Conservation (phyloP, 129 eudicot species). For the Pulicaria dysenterica region DNA sequence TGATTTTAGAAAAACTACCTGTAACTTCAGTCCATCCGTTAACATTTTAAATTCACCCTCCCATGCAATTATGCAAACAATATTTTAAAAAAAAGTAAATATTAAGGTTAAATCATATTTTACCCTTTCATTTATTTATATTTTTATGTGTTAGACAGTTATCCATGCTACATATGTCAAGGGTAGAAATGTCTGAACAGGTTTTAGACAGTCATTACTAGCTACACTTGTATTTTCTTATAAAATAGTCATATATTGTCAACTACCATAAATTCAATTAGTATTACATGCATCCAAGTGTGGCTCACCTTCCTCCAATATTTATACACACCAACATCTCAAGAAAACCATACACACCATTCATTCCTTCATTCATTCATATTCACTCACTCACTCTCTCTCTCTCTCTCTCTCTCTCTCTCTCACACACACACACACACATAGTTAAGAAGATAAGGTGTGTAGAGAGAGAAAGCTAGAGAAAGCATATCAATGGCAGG, state of each 20-base stretch:
- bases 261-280: constrained; percentile 1
- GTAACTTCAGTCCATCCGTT: no score
- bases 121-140: no score
- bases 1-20: no score
- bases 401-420: constrained; percentile 20
- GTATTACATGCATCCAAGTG: constrained; percentile 33
- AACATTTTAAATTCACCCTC: no score
- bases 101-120: no score
- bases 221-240: not conserved
- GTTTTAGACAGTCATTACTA: not conserved
- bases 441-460: constrained; percentile 31
- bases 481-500: constrained; percentile 39
- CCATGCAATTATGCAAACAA: no score
- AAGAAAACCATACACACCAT: constrained; percentile 36
- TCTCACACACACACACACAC: constrained; percentile 19
- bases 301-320: constrained; percentile 51
- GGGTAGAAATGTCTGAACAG: no score
- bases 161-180: no score
- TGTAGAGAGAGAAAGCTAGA: constrained; percentile 18
- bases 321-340: constrained; percentile 40
- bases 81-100: no score
- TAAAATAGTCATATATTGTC: not conserved
- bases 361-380: constrained; percentile 14
- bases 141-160: no score
- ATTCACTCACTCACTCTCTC: constrained; percentile 2